Evolutionary conservation across 257 asterid genomes (phyloP).

Genomic region (Solanum rostratum): DNA sequence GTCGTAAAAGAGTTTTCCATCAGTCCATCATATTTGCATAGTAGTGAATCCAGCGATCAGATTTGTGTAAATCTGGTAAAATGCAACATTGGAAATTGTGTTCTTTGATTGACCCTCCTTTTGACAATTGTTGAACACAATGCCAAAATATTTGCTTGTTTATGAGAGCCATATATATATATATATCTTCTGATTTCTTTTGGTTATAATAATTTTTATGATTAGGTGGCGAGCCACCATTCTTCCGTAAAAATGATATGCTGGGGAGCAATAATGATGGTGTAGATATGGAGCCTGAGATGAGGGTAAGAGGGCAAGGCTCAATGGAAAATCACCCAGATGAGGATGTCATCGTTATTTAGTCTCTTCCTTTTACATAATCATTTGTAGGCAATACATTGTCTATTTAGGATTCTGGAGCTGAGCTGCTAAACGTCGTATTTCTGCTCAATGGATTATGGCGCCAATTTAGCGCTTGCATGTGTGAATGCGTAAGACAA

Average conservation of each 20-base stretch:
- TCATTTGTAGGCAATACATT: background rate
- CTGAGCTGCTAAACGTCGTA: background rate
- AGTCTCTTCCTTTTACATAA: background rate
- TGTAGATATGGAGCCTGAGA: constrained; percentile 17
- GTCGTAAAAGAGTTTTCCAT: background rate
- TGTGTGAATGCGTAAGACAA: background rate
- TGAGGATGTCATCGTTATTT: constrained; percentile 19
- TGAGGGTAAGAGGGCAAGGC: constrained; percentile 20
- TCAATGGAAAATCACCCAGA: constrained; percentile 11
- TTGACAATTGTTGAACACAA: background rate
- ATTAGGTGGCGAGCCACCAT: constrained; percentile 37
- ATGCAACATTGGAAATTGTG: background rate
- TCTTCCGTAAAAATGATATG: background rate
- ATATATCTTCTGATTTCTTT: background rate
- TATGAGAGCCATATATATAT: background rate
- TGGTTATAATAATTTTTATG: background rate
- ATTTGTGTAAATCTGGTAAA: background rate
- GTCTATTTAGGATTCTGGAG: background rate
- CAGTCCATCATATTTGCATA: background rate
- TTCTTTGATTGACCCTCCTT: background rate
- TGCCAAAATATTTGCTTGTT: background rate
- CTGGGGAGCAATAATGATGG: background rate
- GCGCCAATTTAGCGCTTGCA: background rate
- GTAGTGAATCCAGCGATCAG: background rate
- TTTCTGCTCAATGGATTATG: background rate